Evolutionary conservation across 1,284 basidiomycete species (phyloP).

Genomic region (Papiliotrema terrestris): DNA sequence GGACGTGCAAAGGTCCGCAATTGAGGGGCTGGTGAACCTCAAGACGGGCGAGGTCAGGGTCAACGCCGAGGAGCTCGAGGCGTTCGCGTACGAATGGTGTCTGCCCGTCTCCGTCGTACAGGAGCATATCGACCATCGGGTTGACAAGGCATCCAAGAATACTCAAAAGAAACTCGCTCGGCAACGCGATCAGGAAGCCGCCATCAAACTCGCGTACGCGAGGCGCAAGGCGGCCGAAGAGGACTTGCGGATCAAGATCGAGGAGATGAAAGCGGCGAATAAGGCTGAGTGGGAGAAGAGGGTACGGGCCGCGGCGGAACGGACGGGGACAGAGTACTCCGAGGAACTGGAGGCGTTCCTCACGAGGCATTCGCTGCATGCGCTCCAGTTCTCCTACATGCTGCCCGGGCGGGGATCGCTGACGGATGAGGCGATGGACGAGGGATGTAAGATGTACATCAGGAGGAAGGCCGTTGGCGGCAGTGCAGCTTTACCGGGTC

Average conservation of each 20-base stretch:
- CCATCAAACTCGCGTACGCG: neutral
- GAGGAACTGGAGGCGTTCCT: constrained; percentile 26
- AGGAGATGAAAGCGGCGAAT: constrained; percentile 19
- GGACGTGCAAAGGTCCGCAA: constrained; percentile 24
- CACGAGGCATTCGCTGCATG: constrained; percentile 13
- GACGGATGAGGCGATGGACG: constrained; percentile 15
- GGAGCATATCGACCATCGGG: constrained; percentile 13
- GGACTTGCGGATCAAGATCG: constrained; percentile 25
- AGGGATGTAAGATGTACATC: constrained; percentile 14
- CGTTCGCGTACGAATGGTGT: constrained; percentile 33
- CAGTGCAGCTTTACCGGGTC: neutral
- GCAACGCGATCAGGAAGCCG: neutral
- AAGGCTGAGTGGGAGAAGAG: constrained; percentile 27
- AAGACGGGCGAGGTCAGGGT: constrained; percentile 10
- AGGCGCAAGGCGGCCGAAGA: constrained; percentile 2
- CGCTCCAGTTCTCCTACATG: neutral
- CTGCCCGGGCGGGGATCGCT: neutral
- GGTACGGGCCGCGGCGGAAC: constrained; percentile 19
- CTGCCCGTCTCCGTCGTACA: constrained; percentile 8
- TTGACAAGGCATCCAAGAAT: neutral
- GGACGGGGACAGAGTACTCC: constrained; percentile 14
- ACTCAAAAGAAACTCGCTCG: neutral
- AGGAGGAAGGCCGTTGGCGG: constrained; percentile 6
- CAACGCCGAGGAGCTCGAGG: constrained; percentile 16
- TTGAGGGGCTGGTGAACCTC: constrained; percentile 23